phyloP scores from a whole-genome alignment of 192 early-diverging fungal species.

The Linnemannia hyalina region DNA sequence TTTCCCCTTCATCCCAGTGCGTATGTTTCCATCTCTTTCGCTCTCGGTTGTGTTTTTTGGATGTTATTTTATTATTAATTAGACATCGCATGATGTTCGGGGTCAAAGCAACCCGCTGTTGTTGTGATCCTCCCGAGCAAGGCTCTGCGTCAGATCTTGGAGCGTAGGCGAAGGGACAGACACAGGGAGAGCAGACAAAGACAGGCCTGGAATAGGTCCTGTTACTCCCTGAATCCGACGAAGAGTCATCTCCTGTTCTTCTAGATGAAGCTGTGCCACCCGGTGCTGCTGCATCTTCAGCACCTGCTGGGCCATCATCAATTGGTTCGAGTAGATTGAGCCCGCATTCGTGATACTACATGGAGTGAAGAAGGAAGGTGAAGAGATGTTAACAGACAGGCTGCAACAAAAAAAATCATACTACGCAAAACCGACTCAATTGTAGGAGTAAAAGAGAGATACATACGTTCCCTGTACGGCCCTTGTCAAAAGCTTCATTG shows the following conservation, averaged over 20 bases:
- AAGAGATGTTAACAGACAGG: background rate
- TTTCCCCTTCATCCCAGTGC: background rate
- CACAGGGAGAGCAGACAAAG: background rate
- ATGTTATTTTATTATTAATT: background rate
- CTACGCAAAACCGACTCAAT: background rate
- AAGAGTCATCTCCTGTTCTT: constrained; percentile 28
- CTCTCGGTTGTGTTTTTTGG: background rate
- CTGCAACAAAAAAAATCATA: background rate
- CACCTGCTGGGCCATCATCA: constrained; percentile 32
- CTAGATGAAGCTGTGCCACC: constrained; percentile 36
- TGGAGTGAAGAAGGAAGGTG: background rate
- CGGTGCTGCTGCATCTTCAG: constrained; percentile 43
- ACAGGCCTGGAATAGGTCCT: background rate
- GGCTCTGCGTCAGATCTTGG: background rate
- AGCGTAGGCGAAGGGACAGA: background rate
- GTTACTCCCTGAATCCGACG: constrained; percentile 25
- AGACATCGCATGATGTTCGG: background rate
- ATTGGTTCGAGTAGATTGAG: constrained; percentile 31
- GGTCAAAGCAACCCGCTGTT: constrained; percentile 1
- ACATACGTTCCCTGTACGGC: constrained; percentile 48
- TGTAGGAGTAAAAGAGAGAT: background rate
- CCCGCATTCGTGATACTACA: constrained; percentile 34
- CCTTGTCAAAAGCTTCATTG: constrained; percentile 35
- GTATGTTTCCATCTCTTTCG: background rate
- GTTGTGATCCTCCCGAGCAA: background rate